A percentile compares a stretch with the other conserved stretches of the same genome.
phyloP scores from a whole-genome alignment of 495 filamentous ascomycete species.

The Neurospora sp. region DNA sequence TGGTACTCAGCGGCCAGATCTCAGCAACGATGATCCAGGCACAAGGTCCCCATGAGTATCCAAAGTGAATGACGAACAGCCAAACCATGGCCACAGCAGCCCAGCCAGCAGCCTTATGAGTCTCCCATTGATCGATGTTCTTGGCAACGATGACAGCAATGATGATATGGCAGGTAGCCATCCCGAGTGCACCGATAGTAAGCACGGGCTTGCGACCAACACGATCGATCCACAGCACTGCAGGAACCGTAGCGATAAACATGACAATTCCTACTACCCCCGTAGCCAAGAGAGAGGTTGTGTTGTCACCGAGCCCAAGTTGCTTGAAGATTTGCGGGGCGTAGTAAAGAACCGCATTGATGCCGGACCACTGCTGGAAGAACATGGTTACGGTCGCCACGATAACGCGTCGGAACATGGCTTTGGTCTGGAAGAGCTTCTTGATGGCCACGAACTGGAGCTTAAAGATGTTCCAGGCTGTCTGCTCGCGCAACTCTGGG shows the following conservation, averaged over 20 bases:
- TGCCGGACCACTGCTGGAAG: slow-evolving; percentile 71
- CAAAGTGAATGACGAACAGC: slow-evolving; percentile 74
- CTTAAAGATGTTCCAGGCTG: slow-evolving; percentile 51
- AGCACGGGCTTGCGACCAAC: slow-evolving; percentile 49
- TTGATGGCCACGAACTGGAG: slow-evolving; percentile 64
- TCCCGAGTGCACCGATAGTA: slow-evolving; percentile 46
- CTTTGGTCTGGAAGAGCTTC: slow-evolving; percentile 58
- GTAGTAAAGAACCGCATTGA: slow-evolving; percentile 62
- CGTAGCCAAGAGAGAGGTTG: slow-evolving; percentile 62
- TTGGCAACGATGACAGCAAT: slow-evolving; percentile 64
- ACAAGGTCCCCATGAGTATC: slow-evolving; percentile 64
- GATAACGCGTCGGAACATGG: slow-evolving; percentile 68
- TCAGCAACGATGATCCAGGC: slow-evolving; percentile 66
- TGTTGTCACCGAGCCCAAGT: slow-evolving; percentile 53
- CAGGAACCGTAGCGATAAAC: slow-evolving; percentile 56
- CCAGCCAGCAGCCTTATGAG: slow-evolving; percentile 60
- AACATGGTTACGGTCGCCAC: slow-evolving; percentile 60
- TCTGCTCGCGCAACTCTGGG: slow-evolving; percentile 52
- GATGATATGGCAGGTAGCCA: slow-evolving; percentile 57
- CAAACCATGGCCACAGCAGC: slow-evolving; percentile 72
- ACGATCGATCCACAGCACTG: slow-evolving; percentile 56
- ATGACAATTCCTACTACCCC: slow-evolving; percentile 74
- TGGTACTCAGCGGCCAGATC: slow-evolving; percentile 66
- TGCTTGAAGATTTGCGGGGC: slow-evolving; percentile 64
- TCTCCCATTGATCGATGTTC: slow-evolving; percentile 47